phyloP scores from a whole-genome alignment of 2,329 filamentous ascomycete genomes.

The Erysiphe pulchra region DNA sequence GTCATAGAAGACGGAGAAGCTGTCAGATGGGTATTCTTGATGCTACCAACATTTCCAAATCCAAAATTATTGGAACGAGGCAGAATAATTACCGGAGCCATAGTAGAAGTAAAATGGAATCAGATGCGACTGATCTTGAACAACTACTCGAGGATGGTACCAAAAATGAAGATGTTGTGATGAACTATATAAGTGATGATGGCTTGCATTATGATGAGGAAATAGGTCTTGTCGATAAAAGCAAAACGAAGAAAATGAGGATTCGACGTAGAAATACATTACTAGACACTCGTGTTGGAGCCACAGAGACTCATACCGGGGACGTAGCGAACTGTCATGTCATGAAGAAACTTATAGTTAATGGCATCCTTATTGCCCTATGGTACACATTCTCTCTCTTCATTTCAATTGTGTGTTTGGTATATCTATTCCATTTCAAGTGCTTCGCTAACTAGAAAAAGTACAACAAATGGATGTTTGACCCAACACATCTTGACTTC shows the following conservation, averaged over 20 bases:
- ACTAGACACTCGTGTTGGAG: constrained; percentile 44
- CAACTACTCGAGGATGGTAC: constrained; percentile 7
- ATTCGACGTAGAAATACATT: constrained; percentile 38
- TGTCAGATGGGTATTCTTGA: constrained; percentile 11
- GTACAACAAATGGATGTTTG: constrained; percentile 99
- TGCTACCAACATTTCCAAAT: neutral
- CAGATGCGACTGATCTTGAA: constrained; percentile 6
- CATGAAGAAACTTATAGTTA: constrained; percentile 40
- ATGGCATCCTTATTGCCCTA: constrained; percentile 54
- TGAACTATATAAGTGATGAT: constrained; percentile 34
- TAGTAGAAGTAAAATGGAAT: constrained; percentile 3
- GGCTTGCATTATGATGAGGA: constrained; percentile 70
- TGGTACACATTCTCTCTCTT: constrained; percentile 86
- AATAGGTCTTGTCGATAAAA: constrained; percentile 53
- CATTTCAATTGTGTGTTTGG: constrained; percentile 53
- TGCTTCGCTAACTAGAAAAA: constrained; percentile 14
- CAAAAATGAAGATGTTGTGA: constrained; percentile 25
- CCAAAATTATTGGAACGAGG: constrained; percentile 2
- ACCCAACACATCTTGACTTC: constrained; percentile 61
- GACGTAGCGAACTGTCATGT: constrained; percentile 53
- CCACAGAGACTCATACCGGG: constrained; percentile 1
- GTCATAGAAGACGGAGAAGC: constrained; percentile 12
- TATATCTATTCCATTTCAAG: neutral
- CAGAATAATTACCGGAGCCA: constrained; percentile 4
- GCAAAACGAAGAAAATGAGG: constrained; percentile 41